Evolutionary conservation across 2,329 filamentous ascomycete genomes (phyloP).

Genomic region (Fusarium robinianum): DNA sequence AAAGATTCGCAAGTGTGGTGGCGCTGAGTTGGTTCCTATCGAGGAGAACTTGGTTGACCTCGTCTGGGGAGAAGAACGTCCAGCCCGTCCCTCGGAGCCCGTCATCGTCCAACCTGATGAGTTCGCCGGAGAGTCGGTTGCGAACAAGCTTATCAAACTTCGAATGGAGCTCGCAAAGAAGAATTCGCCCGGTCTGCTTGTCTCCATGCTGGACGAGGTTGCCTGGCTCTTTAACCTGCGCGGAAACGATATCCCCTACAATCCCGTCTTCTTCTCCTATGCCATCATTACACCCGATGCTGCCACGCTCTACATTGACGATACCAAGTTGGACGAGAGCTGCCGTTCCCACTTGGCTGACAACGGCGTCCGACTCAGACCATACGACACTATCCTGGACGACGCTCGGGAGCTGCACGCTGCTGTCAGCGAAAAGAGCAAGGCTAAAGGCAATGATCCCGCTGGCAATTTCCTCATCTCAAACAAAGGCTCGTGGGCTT

Average conservation of each 20-base stretch:
- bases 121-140: conserved; percentile 80
- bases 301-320: conserved; percentile 83
- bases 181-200: conserved; percentile 82
- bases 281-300: conserved; percentile 79
- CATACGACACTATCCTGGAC: conserved; percentile 80
- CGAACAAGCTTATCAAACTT: conserved; percentile 81
- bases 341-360: conserved; percentile 71
- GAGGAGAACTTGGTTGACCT: conserved; percentile 85
- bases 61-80: conserved; percentile 80
- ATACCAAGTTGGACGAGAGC: conserved; percentile 72
- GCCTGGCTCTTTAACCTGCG: conserved; percentile 99
- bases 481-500: conserved; percentile 89
- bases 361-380: conserved; percentile 73
- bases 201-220: conserved; percentile 95
- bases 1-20: conserved; percentile 85
- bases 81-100: conserved; percentile 73
- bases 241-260: conserved; percentile 94
- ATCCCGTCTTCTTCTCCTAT: conserved; percentile 98
- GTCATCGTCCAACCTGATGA: conserved; percentile 72
- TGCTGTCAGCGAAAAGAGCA: conserved; percentile 46
- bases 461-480: conserved; percentile 79
- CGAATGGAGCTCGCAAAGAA: conserved; percentile 92
- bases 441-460: conserved; percentile 37
- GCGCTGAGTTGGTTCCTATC: conserved; percentile 74
- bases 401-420: conserved; percentile 68